phyloP scores from a whole-genome alignment of 2,329 filamentous ascomycete species.

The Cytospora piceae region DNA sequence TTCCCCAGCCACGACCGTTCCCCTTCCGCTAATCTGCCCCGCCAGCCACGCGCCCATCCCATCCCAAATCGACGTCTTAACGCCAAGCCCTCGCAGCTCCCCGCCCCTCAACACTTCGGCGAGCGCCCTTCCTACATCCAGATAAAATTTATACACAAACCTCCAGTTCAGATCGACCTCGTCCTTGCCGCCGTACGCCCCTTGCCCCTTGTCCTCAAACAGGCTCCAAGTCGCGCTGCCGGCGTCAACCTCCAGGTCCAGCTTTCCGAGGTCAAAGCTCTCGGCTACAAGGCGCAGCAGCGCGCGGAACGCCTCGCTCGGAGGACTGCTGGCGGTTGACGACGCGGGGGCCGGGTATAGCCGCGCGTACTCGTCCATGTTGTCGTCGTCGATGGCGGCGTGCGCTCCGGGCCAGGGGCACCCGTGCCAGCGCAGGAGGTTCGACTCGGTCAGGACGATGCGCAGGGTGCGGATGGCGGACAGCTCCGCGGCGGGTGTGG shows the following conservation, averaged over 20 bases:
- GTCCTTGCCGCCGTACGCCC: neutral
- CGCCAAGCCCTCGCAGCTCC: neutral
- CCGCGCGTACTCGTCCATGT: conserved; percentile 5
- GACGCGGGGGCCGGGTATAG: conserved; percentile 10
- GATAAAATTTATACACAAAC: conserved; percentile 6
- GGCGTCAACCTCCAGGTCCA: conserved; percentile 10
- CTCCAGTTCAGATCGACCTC: conserved; percentile 6
- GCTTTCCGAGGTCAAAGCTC: conserved; percentile 4
- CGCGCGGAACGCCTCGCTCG: conserved; percentile 10
- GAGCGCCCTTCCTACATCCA: conserved; percentile 15
- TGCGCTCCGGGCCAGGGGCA: neutral
- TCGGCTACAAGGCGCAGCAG: conserved; percentile 12
- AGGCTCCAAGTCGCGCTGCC: conserved; percentile 1
- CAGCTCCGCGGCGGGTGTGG: neutral
- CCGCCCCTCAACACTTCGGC: conserved; percentile 3
- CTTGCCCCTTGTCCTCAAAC: neutral
- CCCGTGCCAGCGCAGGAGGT: conserved; percentile 11
- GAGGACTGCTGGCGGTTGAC: neutral
- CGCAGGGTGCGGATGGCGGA: conserved; percentile 2
- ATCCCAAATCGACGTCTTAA: conserved; percentile 10
- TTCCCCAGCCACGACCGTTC: neutral
- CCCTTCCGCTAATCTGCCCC: conserved; percentile 4
- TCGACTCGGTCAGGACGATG: conserved; percentile 4
- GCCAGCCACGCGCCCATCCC: conserved; percentile 10
- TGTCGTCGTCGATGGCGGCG: neutral